Conservation (phyloP, 768 basidiomycete genomes). For the Saitozyma sp. region DNA sequence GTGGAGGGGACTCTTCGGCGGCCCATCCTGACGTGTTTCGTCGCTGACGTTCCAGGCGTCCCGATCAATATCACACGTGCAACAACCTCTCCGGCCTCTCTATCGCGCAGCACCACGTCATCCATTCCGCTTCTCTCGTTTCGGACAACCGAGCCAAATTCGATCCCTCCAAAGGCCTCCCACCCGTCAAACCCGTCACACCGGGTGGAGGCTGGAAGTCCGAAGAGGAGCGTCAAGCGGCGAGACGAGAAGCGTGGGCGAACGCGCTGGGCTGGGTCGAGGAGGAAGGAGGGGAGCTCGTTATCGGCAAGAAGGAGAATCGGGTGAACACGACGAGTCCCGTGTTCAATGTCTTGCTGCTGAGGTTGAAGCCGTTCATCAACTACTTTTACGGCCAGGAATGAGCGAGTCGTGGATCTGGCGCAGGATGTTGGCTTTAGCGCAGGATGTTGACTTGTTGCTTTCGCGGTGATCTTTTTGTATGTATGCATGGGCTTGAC, state of each 20-base stretch:
- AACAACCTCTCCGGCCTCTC: constrained; percentile 91
- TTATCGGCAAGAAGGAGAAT: constrained; percentile 66
- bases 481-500: too few species aligned
- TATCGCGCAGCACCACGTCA: constrained; percentile 76
- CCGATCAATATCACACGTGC: constrained; percentile 93
- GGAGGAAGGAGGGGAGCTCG: constrained; percentile 58
- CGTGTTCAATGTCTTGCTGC: constrained; percentile 70
- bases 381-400: constrained; percentile 69
- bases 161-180: constrained; percentile 29
- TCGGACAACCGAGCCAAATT: constrained; percentile 28
- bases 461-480: too few species aligned
- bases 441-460: background rate
- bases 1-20: too few species aligned
- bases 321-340: constrained; percentile 75
- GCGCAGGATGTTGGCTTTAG: background rate
- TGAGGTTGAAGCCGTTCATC: constrained; percentile 68
- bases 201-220: constrained; percentile 38
- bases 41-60: constrained; percentile 58
- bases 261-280: constrained; percentile 67
- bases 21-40: too few species aligned
- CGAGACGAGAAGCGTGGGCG: constrained; percentile 60
- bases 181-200: constrained; percentile 24
- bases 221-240: constrained; percentile 46
- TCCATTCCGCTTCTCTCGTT: constrained; percentile 55
- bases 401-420: background rate